These are phyloP conservation scores for Xylariaceae sp. DNA, from an alignment of 2,329 filamentous ascomycete genomes.

Conservation along the genomic window DNA sequence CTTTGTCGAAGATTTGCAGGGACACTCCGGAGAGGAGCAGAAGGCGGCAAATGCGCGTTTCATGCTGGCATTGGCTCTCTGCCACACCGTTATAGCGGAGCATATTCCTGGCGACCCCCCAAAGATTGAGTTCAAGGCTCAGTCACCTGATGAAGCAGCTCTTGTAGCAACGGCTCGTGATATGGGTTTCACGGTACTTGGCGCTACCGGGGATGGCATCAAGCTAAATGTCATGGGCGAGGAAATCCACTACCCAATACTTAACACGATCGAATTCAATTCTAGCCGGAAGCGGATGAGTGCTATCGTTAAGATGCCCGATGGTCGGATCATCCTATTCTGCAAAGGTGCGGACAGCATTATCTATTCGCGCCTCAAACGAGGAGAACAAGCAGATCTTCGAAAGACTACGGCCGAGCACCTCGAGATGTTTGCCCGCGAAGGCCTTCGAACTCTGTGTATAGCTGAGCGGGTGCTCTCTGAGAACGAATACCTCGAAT, in stretches of 20 bases:
- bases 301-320: slow-evolving; percentile 91
- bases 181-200: slow-evolving; percentile 91
- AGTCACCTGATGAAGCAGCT: slow-evolving; percentile 95
- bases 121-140: slow-evolving; percentile 91
- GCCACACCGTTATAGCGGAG: slow-evolving; percentile 94
- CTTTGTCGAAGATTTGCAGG: slow-evolving; percentile 80
- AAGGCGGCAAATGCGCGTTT: slow-evolving; percentile 80
- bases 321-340: slow-evolving; percentile 85
- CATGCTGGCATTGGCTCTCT: slow-evolving; percentile 94
- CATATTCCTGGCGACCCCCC: slow-evolving; percentile 86
- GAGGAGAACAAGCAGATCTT: slow-evolving; percentile 83
- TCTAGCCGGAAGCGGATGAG: slow-evolving; percentile 97
- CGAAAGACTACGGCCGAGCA: slow-evolving; percentile 86
- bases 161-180: slow-evolving; percentile 93
- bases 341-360: slow-evolving; percentile 98
- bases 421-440: slow-evolving; percentile 93
- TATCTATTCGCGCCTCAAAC: slow-evolving; percentile 88
- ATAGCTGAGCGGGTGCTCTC: slow-evolving; percentile 81
- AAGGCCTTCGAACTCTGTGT: slow-evolving; percentile 92
- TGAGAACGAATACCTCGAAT: slow-evolving; percentile 81
- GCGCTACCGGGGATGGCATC: slow-evolving; percentile 77
- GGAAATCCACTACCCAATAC: slow-evolving; percentile 80
- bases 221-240: slow-evolving; percentile 85
- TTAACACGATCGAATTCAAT: slow-evolving; percentile 97
- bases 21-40: slow-evolving; percentile 76